Base-by-base conservation (phyloP, 2,329 filamentous ascomycete species). In the Aspergillus sp. region DNA sequence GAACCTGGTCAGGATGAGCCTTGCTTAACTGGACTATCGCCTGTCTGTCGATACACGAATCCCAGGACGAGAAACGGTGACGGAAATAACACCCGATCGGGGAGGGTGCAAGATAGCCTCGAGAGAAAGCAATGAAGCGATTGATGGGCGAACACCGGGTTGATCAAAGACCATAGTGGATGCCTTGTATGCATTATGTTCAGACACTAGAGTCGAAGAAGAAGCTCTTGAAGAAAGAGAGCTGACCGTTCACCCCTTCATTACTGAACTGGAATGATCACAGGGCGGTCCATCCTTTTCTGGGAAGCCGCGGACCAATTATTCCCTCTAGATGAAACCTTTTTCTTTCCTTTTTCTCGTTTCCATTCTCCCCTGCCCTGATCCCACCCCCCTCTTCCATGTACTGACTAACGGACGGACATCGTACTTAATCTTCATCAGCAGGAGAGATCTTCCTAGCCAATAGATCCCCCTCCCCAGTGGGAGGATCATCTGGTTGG, bases 211-310 rank as follows among this genome's bases (percentile, higher is more conserved):
- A 49, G 25, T 49, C 23, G 30, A 11, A 13, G 25, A 36, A 25
- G 47, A 49, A 49, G 25, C 25, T 27, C 27, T 49, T 30, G 25
- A 41, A 54, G 23, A 44, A 36, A 36, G 25, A 32, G 52, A 32
- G 52, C 39, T 54, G 27, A 54, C 19, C 48, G 19, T 41, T 25
- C 54, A 65, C 59, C 63, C 64, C 64, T 66, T 66, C 63, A 65
- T 66, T 62, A 62, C 63, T 62, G 53, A 53, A 36, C 52, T 41
- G 62, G 61, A 63, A 65, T 64, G 61, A 59, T 66, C 59, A 61
- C 49, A 66, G 50, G 59, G 54, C 30, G 56, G 54, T 50, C 47
- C 58, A 47, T 55, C 54, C 60, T 47, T 54, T 50, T 54, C 58
- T 57, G 56, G 62, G 52, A 36, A 61, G 54, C 54, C 53, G 51